Base-by-base conservation (phyloP, 805 yeast genomes). In the Lachancea cidri region DNA sequence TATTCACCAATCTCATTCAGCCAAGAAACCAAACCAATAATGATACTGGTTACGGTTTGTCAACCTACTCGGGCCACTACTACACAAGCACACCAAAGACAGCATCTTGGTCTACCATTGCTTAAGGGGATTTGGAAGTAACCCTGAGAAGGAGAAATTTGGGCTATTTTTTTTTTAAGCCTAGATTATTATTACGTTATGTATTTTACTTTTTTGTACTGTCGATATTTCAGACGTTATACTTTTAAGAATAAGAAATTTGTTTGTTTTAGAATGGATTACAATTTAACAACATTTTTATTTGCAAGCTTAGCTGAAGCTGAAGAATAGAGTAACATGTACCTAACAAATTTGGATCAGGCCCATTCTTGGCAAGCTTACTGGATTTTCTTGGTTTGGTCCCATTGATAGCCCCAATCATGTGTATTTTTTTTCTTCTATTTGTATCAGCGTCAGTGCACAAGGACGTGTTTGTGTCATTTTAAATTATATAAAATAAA, bases 11-110 rank as follows among this genome's bases (percentile, higher is more conserved):
- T 62, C 65, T 91, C 48, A 76, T 91, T 73, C 98, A 91, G 71
- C 97, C 96, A 67, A 84, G 87, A 71, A 78, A 80, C 50, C 77
- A 74, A 57, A 65, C 71, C 55, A 81, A 86, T 69, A 86, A 89
- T 61, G 98, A 89, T 64, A 91, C 98, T 49, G 86, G 88, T 62
- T 49, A 50, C 38, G 45, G 47, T 20, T 54, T 65, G 52, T 56
- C 71, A 8, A 64, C 68, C 34, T 52, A 52, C 16, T 44, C 42
- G 34, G 57, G 54, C 45, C 66, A 47, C 45, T 68, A 58, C 54
- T 72, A 69, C 64, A 72, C 76, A 36, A 57, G 62, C 4, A 76
- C 86, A 29, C 77, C 80, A 52, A 65, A 72, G 4, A 56, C 75
- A 50, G 61, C 70, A 44, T 68, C 77, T 34, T 80, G 77, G 72